phyloP scores from a whole-genome alignment of 306 rosid species.

The Quercus suber region DNA sequence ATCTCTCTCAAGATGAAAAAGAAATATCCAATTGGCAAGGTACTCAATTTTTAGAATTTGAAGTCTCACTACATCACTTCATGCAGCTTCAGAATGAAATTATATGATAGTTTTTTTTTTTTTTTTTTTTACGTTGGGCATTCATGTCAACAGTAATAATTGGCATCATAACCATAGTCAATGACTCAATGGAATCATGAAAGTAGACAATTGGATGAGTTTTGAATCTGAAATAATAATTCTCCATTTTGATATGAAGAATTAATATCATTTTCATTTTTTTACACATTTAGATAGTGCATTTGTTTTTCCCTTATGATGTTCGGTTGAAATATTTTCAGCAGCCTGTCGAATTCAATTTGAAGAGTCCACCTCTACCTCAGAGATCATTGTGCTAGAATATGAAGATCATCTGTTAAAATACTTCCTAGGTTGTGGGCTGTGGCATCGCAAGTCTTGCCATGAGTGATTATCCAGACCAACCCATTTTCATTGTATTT shows the following conservation, averaged over 20 bases:
- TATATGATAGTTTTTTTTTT: background rate
- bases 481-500: conserved; percentile 74
- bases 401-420: conserved; percentile 55
- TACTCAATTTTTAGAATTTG: conserved; percentile 8
- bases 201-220: conserved; percentile 1
- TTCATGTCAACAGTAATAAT: background rate
- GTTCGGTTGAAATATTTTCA: conserved; percentile 18
- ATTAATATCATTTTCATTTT: background rate
- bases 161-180: background rate
- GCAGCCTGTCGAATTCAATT: conserved; percentile 63
- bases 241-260: background rate
- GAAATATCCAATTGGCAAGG: conserved; percentile 56
- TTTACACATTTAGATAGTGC: no score
- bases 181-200: background rate
- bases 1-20: conserved; percentile 13
- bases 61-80: background rate
- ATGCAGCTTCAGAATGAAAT: conserved; percentile 2
- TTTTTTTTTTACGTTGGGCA: background rate
- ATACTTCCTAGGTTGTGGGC: conserved; percentile 67
- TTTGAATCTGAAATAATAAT: conserved; percentile 20
- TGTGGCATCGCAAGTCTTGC: conserved; percentile 60
- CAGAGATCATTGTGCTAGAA: conserved; percentile 59
- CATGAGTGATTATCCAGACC: conserved; percentile 59
- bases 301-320: background rate
- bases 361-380: conserved; percentile 69